Evolutionary conservation across 495 filamentous ascomycete genomes (phyloP).

Genomic region (Talaromyces liani): DNA sequence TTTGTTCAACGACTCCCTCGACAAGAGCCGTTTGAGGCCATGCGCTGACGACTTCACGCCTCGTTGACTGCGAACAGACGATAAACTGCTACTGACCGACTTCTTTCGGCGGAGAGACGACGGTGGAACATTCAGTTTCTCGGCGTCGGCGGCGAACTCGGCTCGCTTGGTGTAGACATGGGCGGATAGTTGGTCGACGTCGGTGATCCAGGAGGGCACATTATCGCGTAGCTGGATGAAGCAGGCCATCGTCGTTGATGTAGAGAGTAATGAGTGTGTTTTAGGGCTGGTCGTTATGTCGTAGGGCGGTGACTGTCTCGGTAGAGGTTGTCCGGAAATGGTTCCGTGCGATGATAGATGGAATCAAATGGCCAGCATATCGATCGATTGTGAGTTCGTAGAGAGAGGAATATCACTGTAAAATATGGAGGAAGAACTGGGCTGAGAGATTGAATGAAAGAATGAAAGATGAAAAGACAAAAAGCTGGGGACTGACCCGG

Average conservation of each 20-base stretch:
- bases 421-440: neutral
- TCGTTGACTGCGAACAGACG: conserved; percentile 3
- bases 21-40: conserved; percentile 5
- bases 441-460: neutral
- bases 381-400: neutral
- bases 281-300: neutral
- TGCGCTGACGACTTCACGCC: neutral
- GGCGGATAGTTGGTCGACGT: conserved; percentile 2
- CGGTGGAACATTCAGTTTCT: neutral
- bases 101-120: neutral
- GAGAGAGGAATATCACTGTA: neutral
- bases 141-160: conserved; percentile 6
- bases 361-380: neutral
- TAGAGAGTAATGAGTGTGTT: neutral
- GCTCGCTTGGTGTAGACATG: conserved; percentile 9
- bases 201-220: conserved; percentile 7
- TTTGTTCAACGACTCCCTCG: neutral
- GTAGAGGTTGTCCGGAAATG: neutral
- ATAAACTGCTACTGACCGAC: neutral
- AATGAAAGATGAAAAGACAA: neutral
- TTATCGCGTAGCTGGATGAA: conserved; percentile 6
- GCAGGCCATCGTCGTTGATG: neutral
- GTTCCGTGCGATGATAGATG: neutral
- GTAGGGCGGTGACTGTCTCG: neutral
- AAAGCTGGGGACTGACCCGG: neutral